phyloP scores from a whole-genome alignment of 2,329 filamentous ascomycete genomes.

The Elsinoe australis region DNA sequence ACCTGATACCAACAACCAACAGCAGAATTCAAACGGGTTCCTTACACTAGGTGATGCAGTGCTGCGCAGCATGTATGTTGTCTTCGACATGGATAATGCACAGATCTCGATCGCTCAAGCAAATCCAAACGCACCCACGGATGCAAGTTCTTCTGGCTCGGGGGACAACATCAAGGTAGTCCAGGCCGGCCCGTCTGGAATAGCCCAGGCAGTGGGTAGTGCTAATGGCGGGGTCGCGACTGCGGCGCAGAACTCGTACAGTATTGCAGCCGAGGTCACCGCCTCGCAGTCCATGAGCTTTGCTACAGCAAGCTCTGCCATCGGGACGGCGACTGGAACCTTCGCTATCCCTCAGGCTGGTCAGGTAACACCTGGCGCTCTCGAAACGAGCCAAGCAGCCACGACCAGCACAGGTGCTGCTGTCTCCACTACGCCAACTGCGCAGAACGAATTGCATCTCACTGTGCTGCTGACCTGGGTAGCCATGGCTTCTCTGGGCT shows the following conservation, averaged over 20 bases:
- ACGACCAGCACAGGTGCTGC: conserved; percentile 3
- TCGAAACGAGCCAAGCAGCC: neutral
- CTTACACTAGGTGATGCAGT: conserved; percentile 28
- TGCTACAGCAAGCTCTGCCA: conserved; percentile 18
- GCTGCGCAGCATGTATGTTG: conserved; percentile 30
- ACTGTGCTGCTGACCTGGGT: neutral
- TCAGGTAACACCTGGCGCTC: neutral
- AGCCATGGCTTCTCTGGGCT: too few species aligned
- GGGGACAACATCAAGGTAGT: conserved; percentile 25
- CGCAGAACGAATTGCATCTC: neutral
- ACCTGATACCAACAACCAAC: conserved; percentile 18
- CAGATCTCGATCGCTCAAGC: conserved; percentile 31
- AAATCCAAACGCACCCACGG: conserved; percentile 24
- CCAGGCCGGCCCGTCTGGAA: conserved; percentile 24
- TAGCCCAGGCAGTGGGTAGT: conserved; percentile 25
- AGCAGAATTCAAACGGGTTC: conserved; percentile 16
- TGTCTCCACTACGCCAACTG: neutral
- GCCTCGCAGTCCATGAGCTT: conserved; percentile 11
- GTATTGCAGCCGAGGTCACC: conserved; percentile 1
- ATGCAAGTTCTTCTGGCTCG: conserved; percentile 16
- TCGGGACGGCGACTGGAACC: conserved; percentile 28
- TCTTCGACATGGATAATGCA: conserved; percentile 32
- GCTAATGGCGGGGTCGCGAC: conserved; percentile 18
- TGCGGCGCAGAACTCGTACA: conserved; percentile 1
- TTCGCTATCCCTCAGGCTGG: conserved; percentile 26